phyloP scores from a whole-genome alignment of 306 rosid genomes.

The Rosa lucieae region DNA sequence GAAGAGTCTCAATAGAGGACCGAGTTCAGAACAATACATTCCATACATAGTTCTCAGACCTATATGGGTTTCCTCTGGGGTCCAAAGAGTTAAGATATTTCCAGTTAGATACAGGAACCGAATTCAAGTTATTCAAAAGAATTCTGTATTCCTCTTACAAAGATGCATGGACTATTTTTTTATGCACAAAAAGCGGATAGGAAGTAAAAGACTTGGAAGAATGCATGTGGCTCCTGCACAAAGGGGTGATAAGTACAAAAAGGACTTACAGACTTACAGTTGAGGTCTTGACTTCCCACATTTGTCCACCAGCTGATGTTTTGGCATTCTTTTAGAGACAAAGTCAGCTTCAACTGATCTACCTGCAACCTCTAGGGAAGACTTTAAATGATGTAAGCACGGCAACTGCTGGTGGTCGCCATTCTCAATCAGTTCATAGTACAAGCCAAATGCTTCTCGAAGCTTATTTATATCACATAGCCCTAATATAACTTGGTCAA shows the following conservation, averaged over 20 bases:
- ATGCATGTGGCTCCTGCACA: neutral
- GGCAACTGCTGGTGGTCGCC: conserved; percentile 53
- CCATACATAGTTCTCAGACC: neutral
- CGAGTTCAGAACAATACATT: no score
- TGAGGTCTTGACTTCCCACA: conserved; percentile 28
- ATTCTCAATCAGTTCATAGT: conserved; percentile 62
- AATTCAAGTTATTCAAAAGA: neutral
- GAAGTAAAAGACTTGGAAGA: neutral
- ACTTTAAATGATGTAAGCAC: conserved; percentile 48
- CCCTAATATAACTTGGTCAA: conserved; percentile 45
- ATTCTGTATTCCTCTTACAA: neutral
- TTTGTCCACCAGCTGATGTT: conserved; percentile 14
- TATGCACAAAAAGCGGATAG: neutral
- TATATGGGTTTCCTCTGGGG: neutral
- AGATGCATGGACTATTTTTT: neutral
- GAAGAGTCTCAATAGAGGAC: neutral
- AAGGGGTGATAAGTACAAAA: neutral
- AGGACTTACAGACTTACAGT: conserved; percentile 31
- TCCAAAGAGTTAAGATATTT: neutral
- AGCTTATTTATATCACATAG: conserved; percentile 58
- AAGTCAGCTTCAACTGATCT: conserved; percentile 60
- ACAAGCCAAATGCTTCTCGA: conserved; percentile 71
- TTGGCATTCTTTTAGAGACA: conserved; percentile 57
- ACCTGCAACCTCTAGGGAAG: conserved; percentile 56
- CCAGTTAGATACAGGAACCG: neutral